Percentiles rank a stretch among this genome's conserved stretches.
Evolutionary conservation across 805 yeast genomes (phyloP).

Genomic region (Ogataea nonfermentans): DNA sequence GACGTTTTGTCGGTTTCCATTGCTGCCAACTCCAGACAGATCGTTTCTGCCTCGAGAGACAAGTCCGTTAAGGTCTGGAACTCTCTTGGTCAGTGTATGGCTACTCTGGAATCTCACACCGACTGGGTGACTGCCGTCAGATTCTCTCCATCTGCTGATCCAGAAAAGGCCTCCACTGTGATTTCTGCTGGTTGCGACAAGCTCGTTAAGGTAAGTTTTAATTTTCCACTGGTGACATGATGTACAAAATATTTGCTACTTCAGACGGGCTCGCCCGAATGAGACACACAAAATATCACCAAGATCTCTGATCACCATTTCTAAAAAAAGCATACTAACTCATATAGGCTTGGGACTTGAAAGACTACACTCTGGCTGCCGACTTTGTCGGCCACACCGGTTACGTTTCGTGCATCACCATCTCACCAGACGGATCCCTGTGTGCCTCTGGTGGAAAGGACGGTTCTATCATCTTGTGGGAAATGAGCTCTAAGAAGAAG

Average conservation of each 20-base stretch:
- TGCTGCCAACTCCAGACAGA: conserved; percentile 94
- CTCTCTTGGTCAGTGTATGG: conserved; percentile 95
- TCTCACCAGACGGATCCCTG: conserved; percentile 99
- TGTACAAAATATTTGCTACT: conserved; percentile 97
- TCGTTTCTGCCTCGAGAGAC: conserved; percentile 98
- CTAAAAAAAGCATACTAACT: conserved; percentile 20
- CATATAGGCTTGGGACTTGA: conserved; percentile 88
- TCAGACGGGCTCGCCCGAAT: conserved; percentile 85
- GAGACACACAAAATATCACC: conserved; percentile 95
- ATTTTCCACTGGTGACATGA: conserved; percentile 48
- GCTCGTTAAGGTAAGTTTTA: conserved; percentile 91
- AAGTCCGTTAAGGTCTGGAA: conserved; percentile 99
- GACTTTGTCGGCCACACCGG: conserved; percentile 99
- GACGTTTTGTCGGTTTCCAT: conserved; percentile 97
- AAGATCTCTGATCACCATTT: conserved; percentile 85
- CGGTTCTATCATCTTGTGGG: conserved; percentile 98
- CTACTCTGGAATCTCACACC: conserved; percentile 90
- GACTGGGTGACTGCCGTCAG: conserved; percentile 99
- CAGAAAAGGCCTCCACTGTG: conserved; percentile 60
- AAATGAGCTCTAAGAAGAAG: conserved; percentile 71
- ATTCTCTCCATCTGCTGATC: conserved; percentile 68
- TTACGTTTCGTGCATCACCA: conserved; percentile 94
- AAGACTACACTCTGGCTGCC: conserved; percentile 72
- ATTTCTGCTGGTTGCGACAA: conserved; percentile 99
- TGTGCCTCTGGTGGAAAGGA: conserved; percentile 99